Evolutionary conservation across 2,329 filamentous ascomycete species (phyloP).

Genomic region (Elsinoe australis): DNA sequence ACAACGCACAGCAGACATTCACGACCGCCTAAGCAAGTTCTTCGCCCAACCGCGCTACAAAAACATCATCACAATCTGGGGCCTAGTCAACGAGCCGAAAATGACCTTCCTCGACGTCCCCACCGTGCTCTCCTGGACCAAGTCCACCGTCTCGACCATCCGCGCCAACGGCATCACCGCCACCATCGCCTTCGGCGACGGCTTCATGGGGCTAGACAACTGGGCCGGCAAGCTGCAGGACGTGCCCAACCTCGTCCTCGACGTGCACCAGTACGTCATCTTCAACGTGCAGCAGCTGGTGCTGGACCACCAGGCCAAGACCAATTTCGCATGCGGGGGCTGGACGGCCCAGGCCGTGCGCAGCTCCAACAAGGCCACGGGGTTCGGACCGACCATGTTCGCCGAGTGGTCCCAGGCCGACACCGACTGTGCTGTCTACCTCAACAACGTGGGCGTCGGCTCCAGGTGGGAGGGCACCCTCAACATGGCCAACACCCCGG

Average conservation of each 20-base stretch:
- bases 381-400: constrained; percentile 88
- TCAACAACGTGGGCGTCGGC: constrained; percentile 85
- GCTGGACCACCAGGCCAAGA: constrained; percentile 72
- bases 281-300: constrained; percentile 87
- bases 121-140: constrained; percentile 72
- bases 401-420: constrained; percentile 98
- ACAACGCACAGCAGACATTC: constrained; percentile 75
- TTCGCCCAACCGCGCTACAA: constrained; percentile 90
- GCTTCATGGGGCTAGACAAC: constrained; percentile 82
- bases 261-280: constrained; percentile 97
- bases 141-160: constrained; percentile 62
- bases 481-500: constrained; percentile 41
- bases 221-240: constrained; percentile 79
- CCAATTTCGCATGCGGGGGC: constrained; percentile 76
- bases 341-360: constrained; percentile 74
- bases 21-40: constrained; percentile 80
- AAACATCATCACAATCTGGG: constrained; percentile 87
- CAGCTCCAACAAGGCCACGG: constrained; percentile 64
- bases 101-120: constrained; percentile 61
- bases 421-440: constrained; percentile 78
- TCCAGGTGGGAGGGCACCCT: constrained; percentile 89
- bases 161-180: constrained; percentile 66
- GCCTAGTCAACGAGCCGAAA: constrained; percentile 85
- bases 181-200: constrained; percentile 82
- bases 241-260: constrained; percentile 69